These are phyloP conservation scores for Solanum pimpinellifolium DNA, from an alignment of 257 asterid species.

Conservation along the genomic window DNA sequence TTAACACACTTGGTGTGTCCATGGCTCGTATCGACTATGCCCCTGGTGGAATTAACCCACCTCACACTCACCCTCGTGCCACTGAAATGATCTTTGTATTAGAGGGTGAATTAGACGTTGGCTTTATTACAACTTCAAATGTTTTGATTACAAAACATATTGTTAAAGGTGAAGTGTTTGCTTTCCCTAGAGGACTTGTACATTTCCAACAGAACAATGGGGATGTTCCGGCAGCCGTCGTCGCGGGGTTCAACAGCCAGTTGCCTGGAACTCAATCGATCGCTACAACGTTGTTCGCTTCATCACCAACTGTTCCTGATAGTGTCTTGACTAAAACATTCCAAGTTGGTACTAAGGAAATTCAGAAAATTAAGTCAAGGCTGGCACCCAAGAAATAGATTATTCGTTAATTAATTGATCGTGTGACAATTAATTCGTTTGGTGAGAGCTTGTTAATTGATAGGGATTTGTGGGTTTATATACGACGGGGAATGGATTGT, in stretches of 20 bases:
- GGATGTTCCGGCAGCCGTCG: constrained; percentile 27
- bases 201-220: constrained; percentile 38
- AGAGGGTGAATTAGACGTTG: constrained; percentile 44
- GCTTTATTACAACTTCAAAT: constrained; percentile 48
- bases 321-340: constrained; percentile 53
- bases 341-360: constrained; percentile 21
- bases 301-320: constrained; percentile 48
- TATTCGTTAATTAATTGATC: background rate
- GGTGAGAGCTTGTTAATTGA: background rate
- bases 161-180: constrained; percentile 43
- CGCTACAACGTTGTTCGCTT: constrained; percentile 38
- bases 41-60: constrained; percentile 51
- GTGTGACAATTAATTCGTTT: background rate
- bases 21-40: constrained; percentile 42
- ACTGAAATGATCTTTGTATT: constrained; percentile 46
- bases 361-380: constrained; percentile 40
- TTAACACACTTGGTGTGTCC: constrained; percentile 69
- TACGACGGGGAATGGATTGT: background rate
- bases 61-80: constrained; percentile 71
- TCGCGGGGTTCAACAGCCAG: constrained; percentile 68
- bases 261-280: constrained; percentile 61
- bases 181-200: constrained; percentile 46
- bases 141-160: constrained; percentile 36
- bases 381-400: constrained; percentile 29
- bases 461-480: background rate